phyloP scores from a whole-genome alignment of 2,329 filamentous ascomycete genomes.

The Stenocarpella maydis region DNA sequence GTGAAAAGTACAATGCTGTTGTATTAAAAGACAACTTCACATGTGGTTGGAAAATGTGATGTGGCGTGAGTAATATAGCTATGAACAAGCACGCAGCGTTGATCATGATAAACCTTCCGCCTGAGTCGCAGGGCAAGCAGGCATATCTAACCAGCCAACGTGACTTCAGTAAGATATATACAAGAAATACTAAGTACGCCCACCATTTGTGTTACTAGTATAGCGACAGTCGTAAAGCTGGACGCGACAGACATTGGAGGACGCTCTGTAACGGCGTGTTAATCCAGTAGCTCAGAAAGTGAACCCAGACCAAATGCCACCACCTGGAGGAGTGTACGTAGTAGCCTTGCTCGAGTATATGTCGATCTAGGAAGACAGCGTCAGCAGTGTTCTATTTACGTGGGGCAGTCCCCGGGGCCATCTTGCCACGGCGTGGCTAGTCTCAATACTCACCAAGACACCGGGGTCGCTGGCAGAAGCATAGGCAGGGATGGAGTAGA shows the following conservation, averaged over 20 bases:
- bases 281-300: background rate
- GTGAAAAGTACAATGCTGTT: too few species aligned
- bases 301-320: conserved; percentile 57
- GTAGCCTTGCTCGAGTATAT: conserved; percentile 55
- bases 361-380: conserved; percentile 47
- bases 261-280: too few species aligned
- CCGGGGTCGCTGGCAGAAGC: conserved; percentile 56
- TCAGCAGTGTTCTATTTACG: background rate
- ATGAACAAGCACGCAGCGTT: background rate
- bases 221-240: background rate
- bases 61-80: background rate
- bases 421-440: background rate
- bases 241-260: background rate
- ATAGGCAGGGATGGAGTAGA: conserved; percentile 56
- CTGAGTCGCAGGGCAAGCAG: background rate
- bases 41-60: too few species aligned
- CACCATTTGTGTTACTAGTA: background rate
- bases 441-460: conserved; percentile 48
- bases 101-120: background rate
- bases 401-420: rapidly evolving
- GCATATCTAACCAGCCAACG: background rate
- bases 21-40: too few species aligned
- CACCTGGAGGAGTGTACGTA: conserved; percentile 57
- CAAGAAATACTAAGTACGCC: background rate
- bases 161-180: background rate